Conservation (phyloP, 2,329 filamentous ascomycete genomes). For the Hysterium pulicare region DNA sequence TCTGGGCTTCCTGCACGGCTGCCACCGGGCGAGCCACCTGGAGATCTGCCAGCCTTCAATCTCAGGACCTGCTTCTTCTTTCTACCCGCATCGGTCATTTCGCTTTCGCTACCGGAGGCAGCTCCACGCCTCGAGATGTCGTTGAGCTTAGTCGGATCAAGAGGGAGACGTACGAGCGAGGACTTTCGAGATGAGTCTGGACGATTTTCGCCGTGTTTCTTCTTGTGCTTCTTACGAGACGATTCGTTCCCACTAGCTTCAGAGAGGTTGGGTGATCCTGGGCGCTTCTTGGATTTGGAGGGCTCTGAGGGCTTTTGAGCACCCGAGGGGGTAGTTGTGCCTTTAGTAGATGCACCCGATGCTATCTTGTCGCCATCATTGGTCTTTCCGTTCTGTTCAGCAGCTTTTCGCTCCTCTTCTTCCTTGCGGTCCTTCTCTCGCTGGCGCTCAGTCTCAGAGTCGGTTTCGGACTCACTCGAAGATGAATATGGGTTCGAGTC, state of each 20-base stretch:
- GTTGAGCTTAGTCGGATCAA: slow-evolving; percentile 15
- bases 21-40: slow-evolving; percentile 58
- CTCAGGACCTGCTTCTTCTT: slow-evolving; percentile 54
- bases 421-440: slow-evolving; percentile 57
- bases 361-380: slow-evolving; percentile 43
- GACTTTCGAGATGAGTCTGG: slow-evolving; percentile 24
- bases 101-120: slow-evolving; percentile 68
- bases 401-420: slow-evolving; percentile 49
- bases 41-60: slow-evolving; percentile 49
- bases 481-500: slow-evolving; percentile 47
- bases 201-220: slow-evolving; percentile 24
- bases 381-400: slow-evolving; percentile 45
- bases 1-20: slow-evolving; percentile 52
- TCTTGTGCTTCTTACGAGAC: slow-evolving; percentile 66
- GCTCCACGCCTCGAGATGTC: slow-evolving; percentile 36
- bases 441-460: slow-evolving; percentile 63
- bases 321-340: slow-evolving; percentile 64
- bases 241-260: slow-evolving; percentile 93
- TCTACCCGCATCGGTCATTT: slow-evolving; percentile 65
- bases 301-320: slow-evolving; percentile 50
- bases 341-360: slow-evolving; percentile 64
- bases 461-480: slow-evolving; percentile 35
- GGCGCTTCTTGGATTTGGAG: slow-evolving; percentile 66
- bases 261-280: slow-evolving; percentile 81
- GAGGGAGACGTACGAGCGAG: slow-evolving; percentile 15